Base-by-base conservation (phyloP, 495 filamentous ascomycete genomes). In the Aspergillus sclerotioniger region DNA sequence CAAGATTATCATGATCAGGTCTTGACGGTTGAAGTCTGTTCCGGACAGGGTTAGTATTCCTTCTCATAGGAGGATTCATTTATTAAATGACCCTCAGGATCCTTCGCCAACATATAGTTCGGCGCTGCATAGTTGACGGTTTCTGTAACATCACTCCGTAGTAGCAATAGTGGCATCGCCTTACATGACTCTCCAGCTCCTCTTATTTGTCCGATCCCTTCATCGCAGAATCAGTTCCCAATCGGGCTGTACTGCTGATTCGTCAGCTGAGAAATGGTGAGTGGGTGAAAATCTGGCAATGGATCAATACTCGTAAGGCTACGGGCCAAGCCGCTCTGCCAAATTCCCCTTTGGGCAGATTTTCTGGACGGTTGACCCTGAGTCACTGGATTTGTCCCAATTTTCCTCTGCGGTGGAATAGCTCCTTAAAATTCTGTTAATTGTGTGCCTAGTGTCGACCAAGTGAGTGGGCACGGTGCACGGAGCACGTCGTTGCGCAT, bases 401-500 rank as follows among this genome's bases (percentile, higher is more conserved):
- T 28, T 41, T 53, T 25, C 8, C 50, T 43, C 28, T 20, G 17
- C 10, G 35, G 15, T 41, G 37, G 37, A 41, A 41, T 41, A 6
- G 13, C 37, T 41, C 37, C 37, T 41, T 41, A 41, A 41, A 41
- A 41, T 15, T 41, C 37, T 41, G 37, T 41, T 41, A 41, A 41
- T n/a, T 41, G 37, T 41, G 37, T 41, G 37, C 37, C 37, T 41
- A 41, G 37, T 41, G 37, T n/a, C 12, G 9, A 13, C 37, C 25
- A 32, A 19, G 17, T 13, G 19, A 32, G 47, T 50, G 47, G 47
- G 31, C 25, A 16, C 25, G 29, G 19, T 25, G 47, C 47, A 31
- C 21, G 8, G 53, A 45, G 58, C 58, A 60, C 52, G 57, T 59
- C 51, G 50, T 59, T 63, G 54, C 47, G 54, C 61, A 52, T 59